Evolutionary conservation across 2,329 filamentous ascomycete species (phyloP).

Genomic region (Fonsecaea pugnacius): DNA sequence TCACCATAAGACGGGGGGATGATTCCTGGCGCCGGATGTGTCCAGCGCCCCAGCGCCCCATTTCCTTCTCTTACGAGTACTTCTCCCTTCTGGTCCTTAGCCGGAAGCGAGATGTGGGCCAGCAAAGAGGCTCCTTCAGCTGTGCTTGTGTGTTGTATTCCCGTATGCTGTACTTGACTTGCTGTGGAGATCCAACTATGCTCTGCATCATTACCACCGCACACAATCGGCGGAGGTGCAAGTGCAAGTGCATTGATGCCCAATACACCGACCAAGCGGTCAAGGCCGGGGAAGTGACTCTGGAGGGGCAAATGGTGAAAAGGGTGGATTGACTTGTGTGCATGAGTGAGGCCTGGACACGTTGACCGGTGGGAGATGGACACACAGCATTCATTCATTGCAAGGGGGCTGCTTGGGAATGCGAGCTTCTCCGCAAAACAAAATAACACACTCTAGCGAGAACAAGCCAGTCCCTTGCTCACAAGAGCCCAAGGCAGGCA

Average conservation of each 20-base stretch:
- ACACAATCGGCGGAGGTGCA: background rate
- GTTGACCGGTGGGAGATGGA: background rate
- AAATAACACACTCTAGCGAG: background rate
- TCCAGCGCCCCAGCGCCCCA: slow-evolving; percentile 10
- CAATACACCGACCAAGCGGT: background rate
- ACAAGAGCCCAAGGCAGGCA: slow-evolving; percentile 3
- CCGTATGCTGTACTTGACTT: background rate
- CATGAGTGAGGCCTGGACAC: background rate
- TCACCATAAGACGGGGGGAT: slow-evolving; percentile 15
- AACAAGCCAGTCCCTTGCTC: slow-evolving; percentile 2
- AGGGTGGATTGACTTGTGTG: background rate
- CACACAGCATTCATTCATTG: background rate
- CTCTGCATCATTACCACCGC: background rate
- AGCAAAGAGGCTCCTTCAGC: background rate
- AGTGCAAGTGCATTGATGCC: slow-evolving; percentile 2
- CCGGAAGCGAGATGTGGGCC: background rate
- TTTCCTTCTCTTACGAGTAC: slow-evolving; percentile 1
- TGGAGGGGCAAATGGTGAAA: background rate
- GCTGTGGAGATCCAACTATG: slow-evolving; percentile 1
- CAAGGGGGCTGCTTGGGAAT: background rate
- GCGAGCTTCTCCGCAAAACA: slow-evolving; percentile 1
- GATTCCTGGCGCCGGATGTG: slow-evolving; percentile 15
- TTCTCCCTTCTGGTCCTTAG: background rate
- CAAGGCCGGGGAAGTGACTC: background rate
- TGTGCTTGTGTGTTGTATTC: background rate